Conservation (phyloP, 2,329 filamentous ascomycete genomes). For the Nigrospora osmanthi region DNA sequence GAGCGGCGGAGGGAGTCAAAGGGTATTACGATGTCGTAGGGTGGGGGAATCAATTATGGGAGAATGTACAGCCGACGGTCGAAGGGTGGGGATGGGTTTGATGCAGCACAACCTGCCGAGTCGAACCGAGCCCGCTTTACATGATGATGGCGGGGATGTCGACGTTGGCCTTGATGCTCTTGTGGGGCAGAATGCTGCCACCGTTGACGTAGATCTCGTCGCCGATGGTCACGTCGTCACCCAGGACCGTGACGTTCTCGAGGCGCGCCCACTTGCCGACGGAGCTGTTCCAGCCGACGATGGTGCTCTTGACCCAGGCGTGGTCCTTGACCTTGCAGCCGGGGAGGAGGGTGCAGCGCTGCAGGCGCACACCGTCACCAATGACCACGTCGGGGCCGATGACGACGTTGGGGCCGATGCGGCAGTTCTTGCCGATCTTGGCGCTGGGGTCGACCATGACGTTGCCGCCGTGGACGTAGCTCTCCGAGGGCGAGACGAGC, state of each 20-base stretch:
- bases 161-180: slow-evolving; percentile 98
- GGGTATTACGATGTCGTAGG: slow-evolving; percentile 6
- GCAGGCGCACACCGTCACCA: slow-evolving; percentile 87
- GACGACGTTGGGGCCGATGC: slow-evolving; percentile 93
- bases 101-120: no score
- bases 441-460: slow-evolving; percentile 90
- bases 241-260: slow-evolving; percentile 96
- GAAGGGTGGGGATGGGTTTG: background rate
- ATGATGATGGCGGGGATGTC: slow-evolving; percentile 68
- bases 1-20: slow-evolving; percentile 1
- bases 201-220: slow-evolving; percentile 99
- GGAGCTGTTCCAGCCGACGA: slow-evolving; percentile 96
- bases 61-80: slow-evolving; percentile 5
- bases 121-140: slow-evolving; percentile 28
- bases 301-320: slow-evolving; percentile 97
- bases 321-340: slow-evolving; percentile 97
- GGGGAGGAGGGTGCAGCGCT: slow-evolving; percentile 82
- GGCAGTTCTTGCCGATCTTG: slow-evolving; percentile 97
- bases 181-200: slow-evolving; percentile 89
- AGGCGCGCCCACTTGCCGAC: slow-evolving; percentile 93
- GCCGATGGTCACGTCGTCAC: slow-evolving; percentile 94
- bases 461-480: slow-evolving; percentile 87
- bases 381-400: slow-evolving; percentile 90
- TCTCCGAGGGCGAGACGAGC: slow-evolving; percentile 64
- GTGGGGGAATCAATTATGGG: slow-evolving; percentile 3